Percentiles rank a stretch among this genome's conserved stretches.
phyloP scores from a whole-genome alignment of 2,329 filamentous ascomycete genomes.

The Aspergillus novofumigatus region DNA sequence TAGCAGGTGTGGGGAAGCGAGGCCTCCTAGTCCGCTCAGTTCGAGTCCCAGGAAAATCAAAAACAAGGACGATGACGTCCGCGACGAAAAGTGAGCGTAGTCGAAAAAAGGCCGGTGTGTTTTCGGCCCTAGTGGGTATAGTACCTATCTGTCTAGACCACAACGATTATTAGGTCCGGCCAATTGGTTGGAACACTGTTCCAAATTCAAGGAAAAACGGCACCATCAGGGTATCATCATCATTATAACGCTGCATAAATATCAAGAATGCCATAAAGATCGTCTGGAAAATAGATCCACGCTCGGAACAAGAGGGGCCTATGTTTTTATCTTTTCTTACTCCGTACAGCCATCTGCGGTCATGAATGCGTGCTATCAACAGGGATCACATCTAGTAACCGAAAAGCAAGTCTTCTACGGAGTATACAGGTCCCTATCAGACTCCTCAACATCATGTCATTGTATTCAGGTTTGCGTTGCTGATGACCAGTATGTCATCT shows the following conservation, averaged over 20 bases:
- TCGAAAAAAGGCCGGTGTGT: constrained; percentile 10
- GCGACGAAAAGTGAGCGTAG: constrained; percentile 20
- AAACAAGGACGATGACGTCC: constrained; percentile 32
- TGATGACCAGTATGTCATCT: not conserved
- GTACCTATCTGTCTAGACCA: constrained; percentile 1
- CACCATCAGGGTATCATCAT: not conserved
- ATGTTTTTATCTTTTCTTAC: not conserved
- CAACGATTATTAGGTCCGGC: not conserved
- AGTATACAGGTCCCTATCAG: not conserved
- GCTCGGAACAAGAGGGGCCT: not conserved
- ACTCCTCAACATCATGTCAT: not conserved
- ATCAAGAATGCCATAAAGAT: not conserved
- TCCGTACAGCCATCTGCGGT: not conserved
- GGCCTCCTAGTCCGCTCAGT: constrained; percentile 11
- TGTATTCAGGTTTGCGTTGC: not conserved
- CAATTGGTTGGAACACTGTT: constrained; percentile 19
- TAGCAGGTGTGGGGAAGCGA: constrained; percentile 28
- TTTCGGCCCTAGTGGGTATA: too few relatives aligned
- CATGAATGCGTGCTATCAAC: not conserved
- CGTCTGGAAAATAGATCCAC: not conserved
- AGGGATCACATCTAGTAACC: not conserved
- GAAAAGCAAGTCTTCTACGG: not conserved
- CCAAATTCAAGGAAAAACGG: constrained; percentile 11
- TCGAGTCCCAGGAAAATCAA: constrained; percentile 16
- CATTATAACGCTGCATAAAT: not conserved